Percentiles rank a stretch among this genome's conserved stretches.
Evolutionary conservation across 768 basidiomycete genomes (phyloP).

Genomic region (Psilocybe cyanescens): DNA sequence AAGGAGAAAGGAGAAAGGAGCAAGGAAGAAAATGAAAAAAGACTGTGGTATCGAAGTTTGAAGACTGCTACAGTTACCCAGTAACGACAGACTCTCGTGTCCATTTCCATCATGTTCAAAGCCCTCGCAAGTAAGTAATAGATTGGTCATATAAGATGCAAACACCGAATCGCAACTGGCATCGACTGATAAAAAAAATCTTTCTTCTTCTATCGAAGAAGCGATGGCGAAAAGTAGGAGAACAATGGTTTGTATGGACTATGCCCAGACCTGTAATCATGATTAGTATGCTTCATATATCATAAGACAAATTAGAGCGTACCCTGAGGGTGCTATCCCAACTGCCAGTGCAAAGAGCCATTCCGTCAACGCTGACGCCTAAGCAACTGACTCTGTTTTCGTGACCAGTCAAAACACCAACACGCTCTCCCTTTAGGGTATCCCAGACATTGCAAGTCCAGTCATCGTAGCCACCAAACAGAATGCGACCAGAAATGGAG

Average conservation of each 20-base stretch:
- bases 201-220: constrained; percentile 19
- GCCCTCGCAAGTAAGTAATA: constrained; percentile 62
- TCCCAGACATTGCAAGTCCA: constrained; percentile 99
- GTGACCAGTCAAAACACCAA: constrained; percentile 96
- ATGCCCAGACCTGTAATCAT: constrained; percentile 79
- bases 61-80: constrained; percentile 40
- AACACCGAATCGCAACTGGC: constrained; percentile 26
- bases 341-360: constrained; percentile 97
- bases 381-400: constrained; percentile 98
- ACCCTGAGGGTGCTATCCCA: constrained; percentile 99
- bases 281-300: constrained; percentile 16
- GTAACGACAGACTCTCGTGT: constrained; percentile 70
- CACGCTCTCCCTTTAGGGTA: constrained; percentile 96
- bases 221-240: constrained; percentile 8
- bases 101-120: constrained; percentile 40
- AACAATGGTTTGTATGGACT: constrained; percentile 32
- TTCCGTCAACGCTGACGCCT: constrained; percentile 94
- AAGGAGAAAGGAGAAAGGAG: constrained; percentile 22
- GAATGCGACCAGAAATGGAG: constrained; percentile 94
- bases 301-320: constrained; percentile 31
- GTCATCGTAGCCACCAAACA: constrained; percentile 99
- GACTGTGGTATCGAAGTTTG: constrained; percentile 27
- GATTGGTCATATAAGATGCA: constrained; percentile 51
- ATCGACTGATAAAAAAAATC: constrained; percentile 24
- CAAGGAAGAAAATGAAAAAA: constrained; percentile 32